These are phyloP conservation scores for Phycomyces nitens DNA, from an alignment of 192 early-diverging fungal genomes.

Conservation along the genomic window DNA sequence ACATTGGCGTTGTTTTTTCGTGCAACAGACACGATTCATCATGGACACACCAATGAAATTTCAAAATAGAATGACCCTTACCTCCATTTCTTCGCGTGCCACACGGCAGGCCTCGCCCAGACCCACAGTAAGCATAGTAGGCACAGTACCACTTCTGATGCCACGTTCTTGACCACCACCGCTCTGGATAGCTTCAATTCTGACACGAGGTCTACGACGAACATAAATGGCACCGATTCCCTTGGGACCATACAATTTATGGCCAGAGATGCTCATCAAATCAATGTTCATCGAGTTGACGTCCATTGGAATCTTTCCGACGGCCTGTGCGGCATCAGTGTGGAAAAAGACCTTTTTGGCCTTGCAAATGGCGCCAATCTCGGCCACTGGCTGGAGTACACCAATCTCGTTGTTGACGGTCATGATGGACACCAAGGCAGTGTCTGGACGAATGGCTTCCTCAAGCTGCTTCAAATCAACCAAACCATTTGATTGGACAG, in stretches of 20 bases:
- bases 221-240: constrained; percentile 94
- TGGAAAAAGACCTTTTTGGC: constrained; percentile 92
- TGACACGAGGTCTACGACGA: constrained; percentile 87
- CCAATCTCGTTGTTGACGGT: constrained; percentile 99
- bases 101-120: constrained; percentile 85
- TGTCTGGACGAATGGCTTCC: constrained; percentile 85
- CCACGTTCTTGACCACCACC: constrained; percentile 97
- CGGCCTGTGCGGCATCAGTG: constrained; percentile 94
- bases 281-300: constrained; percentile 92
- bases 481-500: constrained; percentile 79
- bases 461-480: constrained; percentile 79
- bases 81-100: constrained; percentile 75
- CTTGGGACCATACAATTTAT: constrained; percentile 98
- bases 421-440: constrained; percentile 92
- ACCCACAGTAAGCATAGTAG: constrained; percentile 86
- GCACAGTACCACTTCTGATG: constrained; percentile 90
- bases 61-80: constrained; percentile 33
- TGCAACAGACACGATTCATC: constrained; percentile 14
- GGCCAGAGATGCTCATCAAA: constrained; percentile 93
- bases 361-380: constrained; percentile 87
- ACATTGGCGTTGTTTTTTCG: constrained; percentile 1
- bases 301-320: constrained; percentile 92
- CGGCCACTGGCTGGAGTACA: constrained; percentile 87
- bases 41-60: not conserved
- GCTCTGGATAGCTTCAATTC: constrained; percentile 84